Conservation (phyloP, 2,329 filamentous ascomycete species). For the Exophiala spinifera region DNA sequence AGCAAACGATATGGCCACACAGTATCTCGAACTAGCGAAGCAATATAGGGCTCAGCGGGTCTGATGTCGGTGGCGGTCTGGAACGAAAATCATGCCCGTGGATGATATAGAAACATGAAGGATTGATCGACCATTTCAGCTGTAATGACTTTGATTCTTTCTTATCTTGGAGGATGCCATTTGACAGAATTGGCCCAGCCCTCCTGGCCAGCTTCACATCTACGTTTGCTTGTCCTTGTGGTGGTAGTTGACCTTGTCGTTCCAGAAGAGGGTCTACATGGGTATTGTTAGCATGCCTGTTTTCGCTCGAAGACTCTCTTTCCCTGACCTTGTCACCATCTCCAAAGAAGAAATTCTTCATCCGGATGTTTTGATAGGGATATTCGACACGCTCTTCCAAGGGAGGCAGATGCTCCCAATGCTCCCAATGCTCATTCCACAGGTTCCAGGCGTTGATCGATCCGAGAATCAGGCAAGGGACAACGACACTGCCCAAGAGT, state of each 20-base stretch:
- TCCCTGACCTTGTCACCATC: conserved; percentile 83
- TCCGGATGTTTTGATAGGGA: conserved; percentile 94
- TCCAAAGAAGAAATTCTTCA: conserved; percentile 93
- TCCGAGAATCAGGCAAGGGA: conserved; percentile 70
- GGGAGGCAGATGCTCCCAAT: conserved; percentile 80
- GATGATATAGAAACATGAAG: conserved; percentile 5
- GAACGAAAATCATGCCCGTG: not conserved
- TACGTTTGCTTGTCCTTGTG: conserved; percentile 72
- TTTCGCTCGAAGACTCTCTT: not conserved
- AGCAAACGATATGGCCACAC: conserved; percentile 62
- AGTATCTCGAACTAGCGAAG: conserved; percentile 59
- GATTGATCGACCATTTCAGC: conserved; percentile 1
- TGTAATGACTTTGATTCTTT: too few relatives aligned
- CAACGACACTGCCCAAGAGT: conserved; percentile 60
- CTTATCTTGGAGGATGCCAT: conserved; percentile 1
- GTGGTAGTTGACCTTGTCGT: conserved; percentile 92
- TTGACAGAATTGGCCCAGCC: conserved; percentile 12
- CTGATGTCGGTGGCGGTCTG: not conserved
- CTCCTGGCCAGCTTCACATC: conserved; percentile 17
- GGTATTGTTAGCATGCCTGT: not conserved
- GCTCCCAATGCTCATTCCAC: conserved; percentile 96
- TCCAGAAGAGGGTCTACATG: conserved; percentile 65
- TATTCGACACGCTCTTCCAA: conserved; percentile 91
- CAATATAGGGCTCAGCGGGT: conserved; percentile 32
- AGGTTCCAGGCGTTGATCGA: conserved; percentile 81